Evolutionary conservation across 352 stramenopile species (phyloP).

Genomic region (Phytophthora foliorum): DNA sequence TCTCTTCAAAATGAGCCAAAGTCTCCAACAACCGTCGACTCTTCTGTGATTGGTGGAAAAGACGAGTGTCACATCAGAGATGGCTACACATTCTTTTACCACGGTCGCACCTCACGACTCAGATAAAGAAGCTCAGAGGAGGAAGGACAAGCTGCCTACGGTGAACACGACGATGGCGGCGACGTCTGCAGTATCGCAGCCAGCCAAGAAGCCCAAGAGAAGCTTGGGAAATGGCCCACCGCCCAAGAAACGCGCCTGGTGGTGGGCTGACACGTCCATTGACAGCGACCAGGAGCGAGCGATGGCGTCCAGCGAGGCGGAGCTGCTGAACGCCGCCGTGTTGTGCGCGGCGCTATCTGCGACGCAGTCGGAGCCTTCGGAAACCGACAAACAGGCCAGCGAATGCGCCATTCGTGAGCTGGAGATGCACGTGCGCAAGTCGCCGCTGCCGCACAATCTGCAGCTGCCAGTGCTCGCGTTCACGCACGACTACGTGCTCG

Average conservation of each 20-base stretch:
- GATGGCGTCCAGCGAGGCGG: conserved; percentile 68
- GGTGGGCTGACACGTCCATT: conserved; percentile 53
- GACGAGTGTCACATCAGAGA: conserved; percentile 26
- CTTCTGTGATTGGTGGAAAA: conserved; percentile 26
- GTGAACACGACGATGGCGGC: conserved; percentile 13
- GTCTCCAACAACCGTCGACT: not conserved
- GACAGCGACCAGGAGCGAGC: conserved; percentile 18
- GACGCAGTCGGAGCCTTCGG: conserved; percentile 33
- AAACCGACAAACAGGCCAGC: conserved; percentile 21
- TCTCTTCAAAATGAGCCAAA: too few relatives aligned
- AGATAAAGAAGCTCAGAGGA: not conserved
- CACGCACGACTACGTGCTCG: conserved; percentile 60
- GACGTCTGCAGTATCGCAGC: conserved; percentile 16
- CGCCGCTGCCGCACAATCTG: conserved; percentile 72
- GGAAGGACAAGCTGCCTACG: not conserved
- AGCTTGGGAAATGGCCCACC: not conserved
- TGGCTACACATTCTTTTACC: conserved; percentile 21
- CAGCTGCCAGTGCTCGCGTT: conserved; percentile 65
- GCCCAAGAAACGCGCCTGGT: conserved; percentile 32
- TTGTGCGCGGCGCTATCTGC: conserved; percentile 74
- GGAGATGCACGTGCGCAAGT: conserved; percentile 68
- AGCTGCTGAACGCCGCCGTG: conserved; percentile 79
- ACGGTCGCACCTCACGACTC: conserved; percentile 18
- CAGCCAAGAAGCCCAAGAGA: conserved; percentile 19
- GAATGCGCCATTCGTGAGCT: conserved; percentile 46